Percentiles rank a stretch among this genome's conserved stretches.
These are phyloP conservation scores for Aegilops bicornis DNA, from an alignment of 176 grass and related monocot genomes.

Conservation along the genomic window DNA sequence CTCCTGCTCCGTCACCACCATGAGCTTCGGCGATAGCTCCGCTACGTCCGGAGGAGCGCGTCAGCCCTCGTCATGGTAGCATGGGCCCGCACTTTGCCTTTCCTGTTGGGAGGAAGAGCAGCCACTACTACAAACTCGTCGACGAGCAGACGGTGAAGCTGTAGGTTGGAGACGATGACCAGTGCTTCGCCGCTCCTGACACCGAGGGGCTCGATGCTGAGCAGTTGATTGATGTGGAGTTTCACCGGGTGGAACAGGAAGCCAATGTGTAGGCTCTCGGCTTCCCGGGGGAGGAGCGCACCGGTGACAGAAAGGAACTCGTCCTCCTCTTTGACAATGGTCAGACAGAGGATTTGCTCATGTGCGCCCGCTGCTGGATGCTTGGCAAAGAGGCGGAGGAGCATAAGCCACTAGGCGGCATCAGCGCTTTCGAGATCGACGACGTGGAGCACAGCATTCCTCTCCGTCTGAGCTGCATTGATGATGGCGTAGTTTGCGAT, in stretches of 20 bases:
- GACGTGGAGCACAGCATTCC: conserved; percentile 35
- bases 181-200: conserved; percentile 39
- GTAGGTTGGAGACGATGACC: conserved; percentile 46
- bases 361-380: not conserved
- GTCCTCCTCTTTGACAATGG: conserved; percentile 32
- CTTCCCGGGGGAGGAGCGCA: conserved; percentile 36
- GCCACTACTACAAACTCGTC: not conserved
- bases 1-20: conserved; percentile 66
- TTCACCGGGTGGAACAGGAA: conserved; percentile 43
- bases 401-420: conserved; percentile 43
- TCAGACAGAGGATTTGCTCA: conserved; percentile 30
- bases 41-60: conserved; percentile 36
- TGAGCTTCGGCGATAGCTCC: conserved; percentile 44
- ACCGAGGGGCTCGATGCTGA: conserved; percentile 24
- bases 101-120: not conserved
- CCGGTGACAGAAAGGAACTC: conserved; percentile 30
- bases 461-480: conserved; percentile 33
- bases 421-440: conserved; percentile 53
- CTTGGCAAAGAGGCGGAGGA: conserved; percentile 43
- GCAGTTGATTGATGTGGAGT: conserved; percentile 22
- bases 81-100: not conserved
- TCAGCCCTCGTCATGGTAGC: conserved; percentile 13
- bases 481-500: conserved; percentile 45
- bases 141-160: conserved; percentile 44
- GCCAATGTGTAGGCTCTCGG: conserved; percentile 29